phyloP scores from a whole-genome alignment of 2,329 filamentous ascomycete genomes.

The Emmonsiellopsis sp. region DNA sequence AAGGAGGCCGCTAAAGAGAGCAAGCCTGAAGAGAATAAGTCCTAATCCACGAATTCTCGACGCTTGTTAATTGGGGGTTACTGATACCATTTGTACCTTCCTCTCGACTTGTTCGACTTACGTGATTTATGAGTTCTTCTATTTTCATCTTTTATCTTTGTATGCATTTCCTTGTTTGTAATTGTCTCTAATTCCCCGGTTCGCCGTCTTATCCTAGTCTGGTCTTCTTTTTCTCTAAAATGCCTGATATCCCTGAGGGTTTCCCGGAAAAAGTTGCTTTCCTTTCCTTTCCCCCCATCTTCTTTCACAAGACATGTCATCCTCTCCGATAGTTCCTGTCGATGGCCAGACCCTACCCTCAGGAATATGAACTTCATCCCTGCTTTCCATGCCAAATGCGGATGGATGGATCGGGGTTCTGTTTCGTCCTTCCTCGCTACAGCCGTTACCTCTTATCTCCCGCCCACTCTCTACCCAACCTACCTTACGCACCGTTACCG shows the following conservation, averaged over 20 bases:
- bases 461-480: too few species aligned
- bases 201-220: not conserved
- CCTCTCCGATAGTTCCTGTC: not conserved
- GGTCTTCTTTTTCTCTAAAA: not conserved
- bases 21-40: constrained; percentile 27
- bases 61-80: constrained; percentile 3
- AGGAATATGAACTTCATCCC: too few species aligned
- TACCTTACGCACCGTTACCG: too few species aligned
- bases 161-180: not conserved
- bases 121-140: constrained; percentile 3
- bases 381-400: not conserved
- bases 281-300: not conserved
- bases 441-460: too few species aligned
- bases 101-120: not conserved
- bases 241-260: too few species aligned
- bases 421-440: too few species aligned
- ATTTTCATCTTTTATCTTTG: not conserved
- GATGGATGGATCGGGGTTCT: not conserved
- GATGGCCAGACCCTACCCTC: too few species aligned
- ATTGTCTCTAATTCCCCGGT: not conserved
- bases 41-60: constrained; percentile 8
- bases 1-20: constrained; percentile 31
- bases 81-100: not conserved
- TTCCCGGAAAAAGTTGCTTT: not conserved
- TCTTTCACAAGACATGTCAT: constrained; percentile 1